Evolutionary conservation across 371 early-diverging fungal genomes (phyloP).

Genomic region (Massospora cicadina): DNA sequence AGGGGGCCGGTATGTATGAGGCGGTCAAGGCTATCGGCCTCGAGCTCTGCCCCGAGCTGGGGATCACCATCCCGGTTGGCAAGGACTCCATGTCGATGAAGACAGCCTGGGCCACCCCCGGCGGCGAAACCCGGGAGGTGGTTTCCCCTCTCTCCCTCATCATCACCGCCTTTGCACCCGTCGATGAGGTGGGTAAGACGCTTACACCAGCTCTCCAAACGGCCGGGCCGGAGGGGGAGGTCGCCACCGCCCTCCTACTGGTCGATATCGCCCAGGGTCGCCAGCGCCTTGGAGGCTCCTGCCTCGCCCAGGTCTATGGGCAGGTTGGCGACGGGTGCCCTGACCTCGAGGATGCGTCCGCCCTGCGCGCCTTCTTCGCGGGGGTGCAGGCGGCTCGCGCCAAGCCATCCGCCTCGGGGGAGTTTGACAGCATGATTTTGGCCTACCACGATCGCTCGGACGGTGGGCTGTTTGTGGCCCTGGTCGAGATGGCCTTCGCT

Average conservation of each 20-base stretch:
- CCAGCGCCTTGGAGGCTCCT: slow-evolving; percentile 80
- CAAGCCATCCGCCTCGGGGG: slow-evolving; percentile 11
- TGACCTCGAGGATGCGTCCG: slow-evolving; percentile 58
- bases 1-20: slow-evolving; percentile 80
- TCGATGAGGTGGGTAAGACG: slow-evolving; percentile 60
- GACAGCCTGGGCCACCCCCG: slow-evolving; percentile 56
- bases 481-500: slow-evolving; percentile 90
- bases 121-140: slow-evolving; percentile 35
- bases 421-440: slow-evolving; percentile 33
- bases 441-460: slow-evolving; percentile 96
- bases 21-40: slow-evolving; percentile 87
- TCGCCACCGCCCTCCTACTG: slow-evolving; percentile 43
- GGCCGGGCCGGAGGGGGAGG: slow-evolving; percentile 16
- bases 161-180: slow-evolving; percentile 82
- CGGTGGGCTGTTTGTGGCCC: slow-evolving; percentile 80
- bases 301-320: slow-evolving; percentile 82
- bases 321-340: slow-evolving; percentile 65
- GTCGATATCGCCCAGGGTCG: slow-evolving; percentile 71
- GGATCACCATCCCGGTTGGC: slow-evolving; percentile 90
- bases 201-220: slow-evolving; percentile 68
- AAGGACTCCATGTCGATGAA: slow-evolving; percentile 98
- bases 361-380: slow-evolving; percentile 61
- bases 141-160: slow-evolving; percentile 77
- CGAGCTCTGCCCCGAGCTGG: slow-evolving; percentile 78
- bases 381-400: slow-evolving; percentile 37